Conservation (phyloP, 2,329 filamentous ascomycete species). For the Dactylonectria macrodidyma region DNA sequence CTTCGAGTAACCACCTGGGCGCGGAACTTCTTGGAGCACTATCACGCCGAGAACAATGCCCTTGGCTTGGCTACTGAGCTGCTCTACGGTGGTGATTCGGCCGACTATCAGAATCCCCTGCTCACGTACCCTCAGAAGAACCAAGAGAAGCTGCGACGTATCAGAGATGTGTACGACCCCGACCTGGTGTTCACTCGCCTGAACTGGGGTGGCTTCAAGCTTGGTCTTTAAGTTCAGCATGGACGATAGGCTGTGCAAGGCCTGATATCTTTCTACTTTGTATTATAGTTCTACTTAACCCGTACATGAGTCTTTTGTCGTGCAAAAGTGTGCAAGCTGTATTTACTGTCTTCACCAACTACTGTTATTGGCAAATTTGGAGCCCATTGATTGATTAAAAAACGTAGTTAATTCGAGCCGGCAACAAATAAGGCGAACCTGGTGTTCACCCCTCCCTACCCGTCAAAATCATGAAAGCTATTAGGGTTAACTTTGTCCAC, state of each 20-base stretch:
- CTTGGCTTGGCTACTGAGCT: conserved; percentile 53
- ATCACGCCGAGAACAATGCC: conserved; percentile 51
- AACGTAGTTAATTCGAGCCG: no score
- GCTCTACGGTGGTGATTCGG: conserved; percentile 38
- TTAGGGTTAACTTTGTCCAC: no score
- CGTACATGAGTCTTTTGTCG: no score
- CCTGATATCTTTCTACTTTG: no score
- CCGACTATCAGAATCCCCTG: conserved; percentile 55
- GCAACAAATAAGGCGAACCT: no score
- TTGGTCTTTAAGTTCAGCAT: conserved; percentile 8
- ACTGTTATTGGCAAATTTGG: no score
- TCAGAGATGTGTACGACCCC: conserved; percentile 53
- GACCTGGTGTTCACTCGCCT: conserved; percentile 48
- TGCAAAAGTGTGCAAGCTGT: no score
- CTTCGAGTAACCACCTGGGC: conserved; percentile 53
- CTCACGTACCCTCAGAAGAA: conserved; percentile 52
- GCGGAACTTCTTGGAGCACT: conserved; percentile 45
- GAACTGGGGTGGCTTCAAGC: conserved; percentile 56
- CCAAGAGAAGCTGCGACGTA: conserved; percentile 49
- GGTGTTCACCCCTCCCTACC: no score
- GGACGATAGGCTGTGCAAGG: neutral
- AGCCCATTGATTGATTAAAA: no score
- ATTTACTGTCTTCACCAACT: no score
- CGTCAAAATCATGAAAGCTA: no score
- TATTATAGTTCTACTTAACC: no score